Evolutionary conservation across 345 rosid genomes (phyloP).

Genomic region (Euphorbia peplus): DNA sequence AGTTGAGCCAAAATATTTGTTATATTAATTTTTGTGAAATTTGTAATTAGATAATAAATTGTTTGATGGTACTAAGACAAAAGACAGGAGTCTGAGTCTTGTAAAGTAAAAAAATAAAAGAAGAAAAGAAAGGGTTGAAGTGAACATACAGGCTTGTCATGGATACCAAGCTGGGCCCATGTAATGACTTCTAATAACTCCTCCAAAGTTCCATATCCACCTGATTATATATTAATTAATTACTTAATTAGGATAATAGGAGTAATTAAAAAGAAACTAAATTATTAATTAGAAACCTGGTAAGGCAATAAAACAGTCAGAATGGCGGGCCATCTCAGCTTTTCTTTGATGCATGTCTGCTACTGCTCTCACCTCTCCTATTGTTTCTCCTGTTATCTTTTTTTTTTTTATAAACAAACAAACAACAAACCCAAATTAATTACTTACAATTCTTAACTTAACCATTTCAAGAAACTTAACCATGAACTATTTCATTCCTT

Average conservation of each 20-base stretch:
- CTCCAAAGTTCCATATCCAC: conserved; percentile 51
- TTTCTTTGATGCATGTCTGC: conserved; percentile 51
- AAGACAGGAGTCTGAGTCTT: too few species aligned
- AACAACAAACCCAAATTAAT: too few species aligned
- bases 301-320: conserved; percentile 49
- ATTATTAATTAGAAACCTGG: too few species aligned
- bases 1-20: too few species aligned
- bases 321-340: conserved; percentile 50
- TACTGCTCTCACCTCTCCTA: conserved; percentile 45
- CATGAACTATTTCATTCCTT: too few species aligned
- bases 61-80: too few species aligned
- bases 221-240: conserved; percentile 18
- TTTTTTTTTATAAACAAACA: too few species aligned
- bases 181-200: conserved; percentile 46
- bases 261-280: background rate
- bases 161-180: conserved; percentile 53
- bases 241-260: background rate
- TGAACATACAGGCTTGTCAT: conserved; percentile 53
- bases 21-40: too few species aligned
- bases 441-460: background rate
- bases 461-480: background rate
- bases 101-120: too few species aligned
- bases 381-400: conserved; percentile 72
- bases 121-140: too few species aligned
- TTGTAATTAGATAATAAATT: too few species aligned